Base-by-base conservation (phyloP, 352 stramenopile genomes). In the Blastocystis sp. region DNA sequence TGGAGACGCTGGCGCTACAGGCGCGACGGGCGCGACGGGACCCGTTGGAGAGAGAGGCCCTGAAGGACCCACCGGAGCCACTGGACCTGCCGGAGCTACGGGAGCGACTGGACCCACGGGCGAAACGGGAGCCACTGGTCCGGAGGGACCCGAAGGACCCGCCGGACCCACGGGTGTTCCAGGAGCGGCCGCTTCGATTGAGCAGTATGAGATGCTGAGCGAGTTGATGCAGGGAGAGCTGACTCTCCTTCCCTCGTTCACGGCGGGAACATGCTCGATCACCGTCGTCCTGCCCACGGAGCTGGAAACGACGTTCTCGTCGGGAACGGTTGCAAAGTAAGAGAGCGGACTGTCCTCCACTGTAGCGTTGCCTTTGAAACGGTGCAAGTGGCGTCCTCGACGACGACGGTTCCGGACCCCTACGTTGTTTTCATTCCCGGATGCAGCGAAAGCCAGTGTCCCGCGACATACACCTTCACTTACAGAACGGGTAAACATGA, bases 81-180 rank as follows among this genome's bases (percentile, higher is more conserved):
- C n/a, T 21, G 79, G 79, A 78, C 2, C 39, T 16, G 1, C 35
- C 37, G 79, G 79, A 89, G 1, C 55, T 3, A 65, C 29, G 12
- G 79, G 79, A 80, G 61, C 79, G 2, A 37, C 19, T 12, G 79
- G 79, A 78, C 79, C 79, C 41, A 76, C 63, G 9, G 79, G 79
- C 41, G 79, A 89, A 12, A 41, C 60, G 3, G 79, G 79, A 76
- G 21, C 39, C 2, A 63, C 55, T 37, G 79, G 79, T 59, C 51
- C 61, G 21, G 33, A 51, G n/a, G 79, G 79, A 33, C 39, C 50
- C 12, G 10, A 24, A 0, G 79, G 79, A 62, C 24, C 26, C 16
- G 24, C 39, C 13, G 79, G 79, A 61, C 69, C 63, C 29, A 50
- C 61, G n/a, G 79, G 79, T 24, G 41, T 65, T 9, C 26, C 55